These are phyloP conservation scores for Ophiobolus disseminans DNA, from an alignment of 2,329 filamentous ascomycete species.

Conservation along the genomic window DNA sequence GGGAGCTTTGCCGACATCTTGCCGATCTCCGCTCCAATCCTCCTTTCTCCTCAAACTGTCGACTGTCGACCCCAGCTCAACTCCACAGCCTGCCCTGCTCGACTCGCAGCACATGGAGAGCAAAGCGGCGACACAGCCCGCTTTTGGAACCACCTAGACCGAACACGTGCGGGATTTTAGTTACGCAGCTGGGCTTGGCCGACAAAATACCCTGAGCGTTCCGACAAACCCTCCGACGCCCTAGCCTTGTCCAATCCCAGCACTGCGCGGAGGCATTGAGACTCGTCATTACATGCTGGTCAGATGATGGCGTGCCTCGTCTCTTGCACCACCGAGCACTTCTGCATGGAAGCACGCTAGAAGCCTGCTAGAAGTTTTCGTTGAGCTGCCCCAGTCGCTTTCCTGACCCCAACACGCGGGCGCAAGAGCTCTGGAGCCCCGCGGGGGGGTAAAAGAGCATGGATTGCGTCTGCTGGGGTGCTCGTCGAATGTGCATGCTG, in stretches of 20 bases:
- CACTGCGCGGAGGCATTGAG: constrained; percentile 3
- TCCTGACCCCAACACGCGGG: constrained; percentile 8
- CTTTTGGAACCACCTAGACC: background rate
- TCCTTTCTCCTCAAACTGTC: background rate
- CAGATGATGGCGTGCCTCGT: too few relatives aligned
- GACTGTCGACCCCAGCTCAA: too few relatives aligned
- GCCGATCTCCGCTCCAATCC: background rate
- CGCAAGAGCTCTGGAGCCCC: background rate
- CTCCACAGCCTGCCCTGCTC: too few relatives aligned
- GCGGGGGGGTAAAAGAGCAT: constrained; percentile 5
- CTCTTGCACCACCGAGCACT: background rate
- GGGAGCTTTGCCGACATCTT: too few relatives aligned
- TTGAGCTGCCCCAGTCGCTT: constrained; percentile 14
- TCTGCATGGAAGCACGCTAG: constrained; percentile 31
- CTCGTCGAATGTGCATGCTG: too few relatives aligned
- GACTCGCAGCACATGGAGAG: too few relatives aligned
- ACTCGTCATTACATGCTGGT: background rate
- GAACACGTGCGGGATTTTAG: constrained; percentile 2
- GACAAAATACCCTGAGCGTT: background rate
- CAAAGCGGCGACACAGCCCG: background rate
- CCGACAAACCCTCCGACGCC: constrained; percentile 22
- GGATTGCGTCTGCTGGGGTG: too few relatives aligned
- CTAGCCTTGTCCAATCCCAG: constrained; percentile 1
- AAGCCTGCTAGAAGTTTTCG: constrained; percentile 28
- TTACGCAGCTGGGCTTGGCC: background rate